Evolutionary conservation across 345 rosid species (phyloP).

Genomic region (Aethionema arabicum): DNA sequence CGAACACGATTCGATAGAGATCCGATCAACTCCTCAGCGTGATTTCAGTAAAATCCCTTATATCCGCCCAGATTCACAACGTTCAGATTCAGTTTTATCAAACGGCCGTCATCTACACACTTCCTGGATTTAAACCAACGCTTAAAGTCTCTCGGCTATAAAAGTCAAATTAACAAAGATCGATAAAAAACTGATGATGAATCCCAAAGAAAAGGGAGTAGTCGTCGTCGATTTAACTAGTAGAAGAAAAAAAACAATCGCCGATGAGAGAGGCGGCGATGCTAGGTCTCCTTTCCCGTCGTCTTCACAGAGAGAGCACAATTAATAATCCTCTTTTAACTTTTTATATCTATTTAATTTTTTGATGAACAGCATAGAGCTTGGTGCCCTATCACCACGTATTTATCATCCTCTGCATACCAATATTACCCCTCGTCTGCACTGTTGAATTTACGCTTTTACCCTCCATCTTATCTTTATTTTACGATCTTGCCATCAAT

Average conservation of each 20-base stretch:
- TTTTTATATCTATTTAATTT: not conserved
- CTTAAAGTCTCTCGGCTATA: not conserved
- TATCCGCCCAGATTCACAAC: not conserved
- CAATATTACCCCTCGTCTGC: conserved; percentile 30
- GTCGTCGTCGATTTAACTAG: not conserved
- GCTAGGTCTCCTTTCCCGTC: conserved; percentile 14
- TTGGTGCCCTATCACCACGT: conserved; percentile 39
- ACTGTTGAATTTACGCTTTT: not conserved
- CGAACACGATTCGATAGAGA: not conserved
- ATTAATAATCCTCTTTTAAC: not conserved
- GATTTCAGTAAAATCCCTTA: not conserved
- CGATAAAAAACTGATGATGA: not conserved
- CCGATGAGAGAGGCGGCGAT: conserved; percentile 12
- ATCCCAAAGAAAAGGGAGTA: not conserved
- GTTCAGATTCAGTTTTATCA: not conserved
- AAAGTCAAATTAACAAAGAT: not conserved
- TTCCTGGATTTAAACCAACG: conserved; percentile 1
- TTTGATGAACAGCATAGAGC: conserved; percentile 33
- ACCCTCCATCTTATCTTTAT: conserved; percentile 9
- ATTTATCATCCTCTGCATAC: conserved; percentile 31
- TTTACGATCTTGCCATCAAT: not conserved
- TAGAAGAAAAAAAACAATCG: not conserved
- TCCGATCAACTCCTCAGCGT: conserved; percentile 18
- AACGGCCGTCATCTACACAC: conserved; percentile 1
- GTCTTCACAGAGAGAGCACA: conserved; percentile 17